Percentiles rank a stretch among this genome's conserved stretches.
Evolutionary conservation across 1,284 basidiomycete species (phyloP).

Genomic region (Butyriboletus appendiculatus): DNA sequence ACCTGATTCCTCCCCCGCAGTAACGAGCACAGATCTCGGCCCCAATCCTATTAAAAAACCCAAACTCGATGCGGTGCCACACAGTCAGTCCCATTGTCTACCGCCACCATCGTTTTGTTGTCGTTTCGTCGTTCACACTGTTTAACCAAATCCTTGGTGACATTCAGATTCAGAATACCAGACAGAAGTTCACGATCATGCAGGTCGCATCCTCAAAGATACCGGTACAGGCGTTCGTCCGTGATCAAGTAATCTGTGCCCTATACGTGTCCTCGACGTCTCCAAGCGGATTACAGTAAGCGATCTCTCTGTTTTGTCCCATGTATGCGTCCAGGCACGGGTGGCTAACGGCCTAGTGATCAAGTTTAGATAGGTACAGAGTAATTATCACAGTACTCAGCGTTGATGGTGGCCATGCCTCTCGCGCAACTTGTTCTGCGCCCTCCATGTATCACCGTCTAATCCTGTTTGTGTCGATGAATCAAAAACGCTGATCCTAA

Average conservation of each 20-base stretch:
- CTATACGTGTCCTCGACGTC: not conserved
- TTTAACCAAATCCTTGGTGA: slow-evolving; percentile 16
- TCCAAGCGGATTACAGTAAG: slow-evolving; percentile 15
- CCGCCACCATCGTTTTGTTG: not conserved
- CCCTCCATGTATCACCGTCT: slow-evolving; percentile 4
- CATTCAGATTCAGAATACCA: slow-evolving; percentile 26
- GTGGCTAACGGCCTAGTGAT: slow-evolving; percentile 14
- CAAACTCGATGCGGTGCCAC: slow-evolving; percentile 31
- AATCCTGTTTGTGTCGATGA: slow-evolving; percentile 4
- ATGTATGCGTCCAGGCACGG: not conserved
- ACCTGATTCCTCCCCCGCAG: slow-evolving; percentile 38
- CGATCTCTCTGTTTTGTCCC: not conserved
- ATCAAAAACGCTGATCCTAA: not conserved
- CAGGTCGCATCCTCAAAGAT: slow-evolving; percentile 40
- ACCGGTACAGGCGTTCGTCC: slow-evolving; percentile 40
- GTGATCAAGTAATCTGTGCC: slow-evolving; percentile 35
- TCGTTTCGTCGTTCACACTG: not conserved
- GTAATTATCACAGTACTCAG: not conserved
- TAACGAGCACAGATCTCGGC: slow-evolving; percentile 35
- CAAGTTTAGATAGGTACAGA: slow-evolving; percentile 2
- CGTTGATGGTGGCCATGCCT: not conserved
- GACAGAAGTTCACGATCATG: slow-evolving; percentile 41
- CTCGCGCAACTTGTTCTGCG: slow-evolving; percentile 3
- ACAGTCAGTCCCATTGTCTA: slow-evolving; percentile 30
- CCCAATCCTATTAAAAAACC: slow-evolving; percentile 40